A percentile compares a stretch with the other conserved stretches of the same genome.
These are phyloP conservation scores for Lodderomyces margitis DNA, from an alignment of 1,139 yeast species.

Conservation along the genomic window DNA sequence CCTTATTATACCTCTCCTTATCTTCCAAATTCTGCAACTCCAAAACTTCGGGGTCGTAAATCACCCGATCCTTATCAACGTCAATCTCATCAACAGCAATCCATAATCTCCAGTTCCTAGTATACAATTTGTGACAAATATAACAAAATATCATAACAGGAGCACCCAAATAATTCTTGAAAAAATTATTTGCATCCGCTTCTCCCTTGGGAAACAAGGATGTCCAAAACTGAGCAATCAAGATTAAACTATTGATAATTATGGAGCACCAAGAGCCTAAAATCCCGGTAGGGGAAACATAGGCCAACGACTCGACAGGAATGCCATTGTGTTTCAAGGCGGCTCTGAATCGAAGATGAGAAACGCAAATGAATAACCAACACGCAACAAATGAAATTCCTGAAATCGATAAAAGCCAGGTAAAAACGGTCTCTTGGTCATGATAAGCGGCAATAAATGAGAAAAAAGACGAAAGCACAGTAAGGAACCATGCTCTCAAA, in stretches of 20 bases:
- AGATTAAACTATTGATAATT: constrained; percentile 20
- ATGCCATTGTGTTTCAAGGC: constrained; percentile 28
- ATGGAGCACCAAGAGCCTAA: constrained; percentile 23
- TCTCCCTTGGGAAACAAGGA: constrained; percentile 35
- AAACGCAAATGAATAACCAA: constrained; percentile 31
- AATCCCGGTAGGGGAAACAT: constrained; percentile 28
- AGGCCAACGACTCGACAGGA: constrained; percentile 30
- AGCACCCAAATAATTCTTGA: constrained; percentile 33
- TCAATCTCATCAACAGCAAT: constrained; percentile 36
- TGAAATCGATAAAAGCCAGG: constrained; percentile 26
- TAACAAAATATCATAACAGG: constrained; percentile 29
- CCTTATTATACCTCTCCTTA: constrained; percentile 21
- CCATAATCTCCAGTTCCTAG: constrained; percentile 26
- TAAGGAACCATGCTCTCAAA: constrained; percentile 22
- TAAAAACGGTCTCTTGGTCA: constrained; percentile 20
- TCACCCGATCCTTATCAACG: constrained; percentile 42
- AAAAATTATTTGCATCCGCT: constrained; percentile 30
- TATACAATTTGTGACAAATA: constrained; percentile 32
- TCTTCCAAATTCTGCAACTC: constrained; percentile 38
- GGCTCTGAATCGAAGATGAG: constrained; percentile 32
- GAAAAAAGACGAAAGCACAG: not conserved
- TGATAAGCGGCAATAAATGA: constrained; percentile 13
- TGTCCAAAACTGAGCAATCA: constrained; percentile 40
- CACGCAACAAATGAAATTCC: constrained; percentile 27
- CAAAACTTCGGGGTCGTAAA: constrained; percentile 36